Conservation (phyloP, 768 basidiomycete genomes). For the Cantharellus cinnabarinus region DNA sequence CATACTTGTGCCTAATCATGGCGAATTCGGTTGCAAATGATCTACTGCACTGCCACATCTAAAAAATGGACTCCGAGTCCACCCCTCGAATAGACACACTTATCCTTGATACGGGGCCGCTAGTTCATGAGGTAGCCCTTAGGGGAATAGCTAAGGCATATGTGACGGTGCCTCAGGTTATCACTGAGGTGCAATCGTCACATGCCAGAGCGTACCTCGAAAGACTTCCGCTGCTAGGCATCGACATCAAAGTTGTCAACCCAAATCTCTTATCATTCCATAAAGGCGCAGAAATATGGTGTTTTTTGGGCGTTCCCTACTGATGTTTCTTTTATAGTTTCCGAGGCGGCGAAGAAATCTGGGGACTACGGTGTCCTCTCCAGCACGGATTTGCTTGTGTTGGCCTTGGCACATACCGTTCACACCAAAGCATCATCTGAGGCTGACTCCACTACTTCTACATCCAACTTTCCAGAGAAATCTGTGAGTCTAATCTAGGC, state of each 20-base stretch:
- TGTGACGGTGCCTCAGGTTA: conserved; percentile 74
- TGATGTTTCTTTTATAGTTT: conserved; percentile 30
- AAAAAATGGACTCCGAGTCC: no score
- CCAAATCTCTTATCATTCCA: conserved; percentile 49
- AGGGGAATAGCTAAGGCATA: conserved; percentile 75
- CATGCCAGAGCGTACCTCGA: conserved; percentile 76
- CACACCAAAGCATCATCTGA: neutral
- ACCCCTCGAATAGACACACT: conserved; percentile 27
- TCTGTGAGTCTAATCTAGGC: no score
- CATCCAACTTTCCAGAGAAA: neutral
- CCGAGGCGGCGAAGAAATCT: conserved; percentile 81
- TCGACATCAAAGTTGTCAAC: conserved; percentile 46
- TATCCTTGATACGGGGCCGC: conserved; percentile 83
- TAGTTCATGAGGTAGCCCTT: conserved; percentile 74
- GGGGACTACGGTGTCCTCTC: conserved; percentile 91
- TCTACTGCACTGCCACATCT: no score
- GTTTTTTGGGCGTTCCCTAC: neutral
- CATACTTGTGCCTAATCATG: no score
- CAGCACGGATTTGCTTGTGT: conserved; percentile 70
- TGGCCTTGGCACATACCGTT: conserved; percentile 45
- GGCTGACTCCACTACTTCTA: neutral
- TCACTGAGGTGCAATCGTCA: conserved; percentile 76
- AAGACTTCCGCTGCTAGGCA: conserved; percentile 54
- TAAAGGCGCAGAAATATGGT: conserved; percentile 21
- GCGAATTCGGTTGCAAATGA: no score